Evolutionary conservation across 1,139 yeast species (phyloP).

Genomic region (Scheffersomyces cryptocercus): DNA sequence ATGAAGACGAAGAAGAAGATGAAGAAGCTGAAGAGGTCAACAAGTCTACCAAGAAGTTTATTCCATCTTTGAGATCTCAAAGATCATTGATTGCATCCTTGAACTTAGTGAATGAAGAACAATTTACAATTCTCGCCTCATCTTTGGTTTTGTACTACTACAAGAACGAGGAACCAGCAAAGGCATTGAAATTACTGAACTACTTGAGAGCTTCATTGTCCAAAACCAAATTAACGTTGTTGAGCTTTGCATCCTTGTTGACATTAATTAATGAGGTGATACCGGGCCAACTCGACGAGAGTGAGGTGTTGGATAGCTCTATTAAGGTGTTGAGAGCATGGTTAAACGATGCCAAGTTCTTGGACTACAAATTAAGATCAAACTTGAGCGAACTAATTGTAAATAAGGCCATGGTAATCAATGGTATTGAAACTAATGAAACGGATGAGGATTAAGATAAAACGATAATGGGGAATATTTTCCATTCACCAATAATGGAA

Average conservation of each 20-base stretch:
- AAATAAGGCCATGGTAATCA: slow-evolving; percentile 34
- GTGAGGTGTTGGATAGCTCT: slow-evolving; percentile 28
- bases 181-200: slow-evolving; percentile 25
- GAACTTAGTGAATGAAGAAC: slow-evolving; percentile 37
- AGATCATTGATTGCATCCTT: slow-evolving; percentile 31
- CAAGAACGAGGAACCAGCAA: slow-evolving; percentile 17
- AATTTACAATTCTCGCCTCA: slow-evolving; percentile 32
- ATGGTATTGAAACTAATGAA: slow-evolving; percentile 24
- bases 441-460: slow-evolving; percentile 13
- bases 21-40: slow-evolving; percentile 9
- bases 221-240: slow-evolving; percentile 11
- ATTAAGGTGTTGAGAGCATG: slow-evolving; percentile 31
- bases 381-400: slow-evolving; percentile 34
- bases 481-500: no score
- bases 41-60: not conserved
- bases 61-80: slow-evolving; percentile 10
- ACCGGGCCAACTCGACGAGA: slow-evolving; percentile 20
- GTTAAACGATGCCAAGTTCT: slow-evolving; percentile 28
- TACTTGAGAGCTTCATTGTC: slow-evolving; percentile 27
- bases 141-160: slow-evolving; percentile 29
- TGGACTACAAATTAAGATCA: slow-evolving; percentile 26
- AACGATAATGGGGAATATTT: not conserved
- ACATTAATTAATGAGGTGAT: slow-evolving; percentile 26
- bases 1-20: slow-evolving; percentile 20
- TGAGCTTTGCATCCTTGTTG: slow-evolving; percentile 37